These are phyloP conservation scores for Staphylotrichum tortipilum DNA, from an alignment of 495 filamentous ascomycete genomes.

Conservation along the genomic window DNA sequence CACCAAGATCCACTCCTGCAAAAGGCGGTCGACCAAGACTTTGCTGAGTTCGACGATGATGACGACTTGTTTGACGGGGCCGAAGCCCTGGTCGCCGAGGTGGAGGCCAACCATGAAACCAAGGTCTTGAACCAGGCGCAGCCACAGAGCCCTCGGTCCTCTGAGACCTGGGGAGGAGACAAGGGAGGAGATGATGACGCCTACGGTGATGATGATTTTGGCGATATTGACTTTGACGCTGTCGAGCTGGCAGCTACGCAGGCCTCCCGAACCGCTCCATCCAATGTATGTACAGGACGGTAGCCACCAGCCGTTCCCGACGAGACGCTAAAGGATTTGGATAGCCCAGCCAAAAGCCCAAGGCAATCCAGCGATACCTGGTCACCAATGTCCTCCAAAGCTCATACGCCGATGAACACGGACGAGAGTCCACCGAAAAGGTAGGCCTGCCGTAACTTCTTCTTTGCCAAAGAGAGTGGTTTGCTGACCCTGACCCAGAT, in stretches of 20 bases:
- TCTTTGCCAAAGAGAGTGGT: not conserved
- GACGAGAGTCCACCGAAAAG: conserved; percentile 59
- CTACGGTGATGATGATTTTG: conserved; percentile 54
- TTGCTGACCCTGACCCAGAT: conserved; percentile 43
- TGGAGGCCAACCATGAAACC: conserved; percentile 22
- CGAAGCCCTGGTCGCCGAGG: conserved; percentile 49
- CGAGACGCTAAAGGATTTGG: conserved; percentile 37
- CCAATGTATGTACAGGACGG: conserved; percentile 43
- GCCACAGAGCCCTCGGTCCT: not conserved
- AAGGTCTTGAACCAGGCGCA: not conserved
- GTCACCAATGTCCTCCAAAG: conserved; percentile 61
- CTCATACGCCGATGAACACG: conserved; percentile 53
- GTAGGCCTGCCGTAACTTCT: conserved; percentile 34
- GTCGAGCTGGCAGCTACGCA: conserved; percentile 53
- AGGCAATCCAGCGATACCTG: conserved; percentile 74
- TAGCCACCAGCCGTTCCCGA: conserved; percentile 14
- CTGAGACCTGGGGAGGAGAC: conserved; percentile 7
- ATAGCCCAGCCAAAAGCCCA: conserved; percentile 48
- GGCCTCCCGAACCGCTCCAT: conserved; percentile 20
- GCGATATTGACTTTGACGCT: conserved; percentile 60
- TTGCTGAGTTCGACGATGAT: conserved; percentile 56
- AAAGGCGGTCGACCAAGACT: conserved; percentile 23
- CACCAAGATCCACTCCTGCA: not conserved
- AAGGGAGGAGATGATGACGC: conserved; percentile 24
- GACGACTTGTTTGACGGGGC: conserved; percentile 54